A percentile compares a stretch with the other conserved stretches of the same genome.
Evolutionary conservation across 108 stramenopile species (phyloP).

Genomic region (Nitzschia sp.): DNA sequence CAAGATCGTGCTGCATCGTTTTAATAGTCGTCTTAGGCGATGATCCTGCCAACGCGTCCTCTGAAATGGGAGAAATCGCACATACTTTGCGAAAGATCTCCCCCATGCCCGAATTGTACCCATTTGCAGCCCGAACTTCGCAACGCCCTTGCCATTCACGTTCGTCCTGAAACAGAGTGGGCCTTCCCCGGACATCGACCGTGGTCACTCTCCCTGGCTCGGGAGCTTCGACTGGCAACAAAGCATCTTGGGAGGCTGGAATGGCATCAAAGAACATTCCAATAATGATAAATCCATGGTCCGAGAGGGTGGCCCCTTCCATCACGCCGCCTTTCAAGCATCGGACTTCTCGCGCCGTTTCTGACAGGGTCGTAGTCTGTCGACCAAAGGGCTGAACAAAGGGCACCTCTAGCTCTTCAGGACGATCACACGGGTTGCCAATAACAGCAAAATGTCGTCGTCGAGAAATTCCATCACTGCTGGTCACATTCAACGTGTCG

Average conservation of each 20-base stretch:
- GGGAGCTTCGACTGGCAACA: background rate
- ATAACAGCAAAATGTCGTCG: constrained; percentile 28
- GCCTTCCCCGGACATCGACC: background rate
- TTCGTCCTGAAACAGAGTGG: constrained; percentile 22
- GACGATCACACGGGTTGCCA: constrained; percentile 32
- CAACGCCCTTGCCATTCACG: constrained; percentile 16
- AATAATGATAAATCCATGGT: constrained; percentile 29
- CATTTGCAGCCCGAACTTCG: constrained; percentile 15
- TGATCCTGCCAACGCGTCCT: background rate
- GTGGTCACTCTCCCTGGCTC: constrained; percentile 20
- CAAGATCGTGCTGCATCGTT: too few relatives aligned
- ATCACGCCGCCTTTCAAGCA: constrained; percentile 17
- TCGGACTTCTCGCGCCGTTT: constrained; percentile 32
- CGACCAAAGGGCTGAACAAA: constrained; percentile 36
- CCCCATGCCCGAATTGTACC: constrained; percentile 34
- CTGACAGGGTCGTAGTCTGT: constrained; percentile 18
- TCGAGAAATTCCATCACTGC: background rate
- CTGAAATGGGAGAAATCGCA: background rate
- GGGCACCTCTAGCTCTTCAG: constrained; percentile 6
- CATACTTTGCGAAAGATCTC: constrained; percentile 32
- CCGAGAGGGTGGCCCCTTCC: constrained; percentile 23
- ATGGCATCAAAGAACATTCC: constrained; percentile 34
- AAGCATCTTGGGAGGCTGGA: background rate
- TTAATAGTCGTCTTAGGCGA: too few relatives aligned
- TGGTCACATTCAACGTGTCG: constrained; percentile 19